Evolutionary conservation across 2,329 filamentous ascomycete species (phyloP), one percentile per base, ranked within the genome.

Genomic region (Ophiostoma sp.): DNA sequence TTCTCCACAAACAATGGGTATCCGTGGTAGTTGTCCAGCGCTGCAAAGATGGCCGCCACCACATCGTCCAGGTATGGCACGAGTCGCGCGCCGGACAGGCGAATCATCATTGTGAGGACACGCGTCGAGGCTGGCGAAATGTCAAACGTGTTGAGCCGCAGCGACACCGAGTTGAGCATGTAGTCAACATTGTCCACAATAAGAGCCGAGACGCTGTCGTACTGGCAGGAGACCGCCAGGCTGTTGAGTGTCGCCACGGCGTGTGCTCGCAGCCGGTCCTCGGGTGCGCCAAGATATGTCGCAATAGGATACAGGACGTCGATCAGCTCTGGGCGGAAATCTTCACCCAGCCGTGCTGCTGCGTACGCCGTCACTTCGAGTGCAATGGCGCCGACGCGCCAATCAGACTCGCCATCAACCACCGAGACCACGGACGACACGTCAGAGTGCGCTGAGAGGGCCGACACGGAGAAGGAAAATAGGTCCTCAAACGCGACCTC

Each of bases 121-220:
- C 95, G 92, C 2, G 95, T 94, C 2, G 94, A 94, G 75, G 97
- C 93, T 0, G 95, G 95, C 0, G 94, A 95, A 70, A 98, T 91
- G 76, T 98, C 94, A 76, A 98, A 93, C 0, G 93, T 93, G 78
- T 97, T 98, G 8, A 99, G 87, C 75, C 94, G 93, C 74, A 98
- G 83, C 0, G 93, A 93, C 19, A 99, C 90, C 0, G 96, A 93
- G 79, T 98, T 98, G 75, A 98, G 91, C 82, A 99, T 92, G 80
- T 99, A 99, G 81, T 99, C 96, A 19, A 94, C 95, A 75, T 99
- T 99, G 70, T 92, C 90, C 36, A 98, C 88, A 52, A 99, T 91
- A 76, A 99, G 84, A 19, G 93, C 90, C 33, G 92, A 91, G 4
- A 95, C 92, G 77, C 87, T 90, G 0, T 79, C 75, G 78, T 98